Conservation (phyloP, 306 rosid species). For the Leucaena leucocephala region DNA sequence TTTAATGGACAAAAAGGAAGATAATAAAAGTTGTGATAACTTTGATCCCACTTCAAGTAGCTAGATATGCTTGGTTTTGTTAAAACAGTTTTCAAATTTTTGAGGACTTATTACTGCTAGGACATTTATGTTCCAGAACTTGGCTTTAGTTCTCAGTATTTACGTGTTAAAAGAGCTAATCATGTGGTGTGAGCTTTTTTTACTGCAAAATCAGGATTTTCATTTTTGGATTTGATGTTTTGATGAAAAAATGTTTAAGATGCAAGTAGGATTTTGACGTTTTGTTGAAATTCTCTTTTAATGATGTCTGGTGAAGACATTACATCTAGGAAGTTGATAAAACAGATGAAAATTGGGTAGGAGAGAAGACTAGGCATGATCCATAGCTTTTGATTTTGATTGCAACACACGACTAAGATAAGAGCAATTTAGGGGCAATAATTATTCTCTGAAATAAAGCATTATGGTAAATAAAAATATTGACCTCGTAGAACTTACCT, state of each 20-base stretch:
- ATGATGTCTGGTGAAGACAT: background rate
- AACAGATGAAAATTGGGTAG: background rate
- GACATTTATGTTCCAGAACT: background rate
- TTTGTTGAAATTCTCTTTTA: background rate
- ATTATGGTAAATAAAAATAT: no score
- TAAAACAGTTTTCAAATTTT: conserved; percentile 9
- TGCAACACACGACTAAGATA: background rate
- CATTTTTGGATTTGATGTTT: background rate
- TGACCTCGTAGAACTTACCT: background rate
- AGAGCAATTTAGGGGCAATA: background rate
- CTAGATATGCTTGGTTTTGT: conserved; percentile 16
- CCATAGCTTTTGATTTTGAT: background rate
- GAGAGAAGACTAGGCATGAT: background rate
- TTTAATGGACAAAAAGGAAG: background rate
- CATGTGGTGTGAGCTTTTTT: background rate
- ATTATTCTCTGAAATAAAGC: background rate
- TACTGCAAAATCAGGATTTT: background rate
- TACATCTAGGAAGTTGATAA: background rate
- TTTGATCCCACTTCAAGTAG: conserved; percentile 10
- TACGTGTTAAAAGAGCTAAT: background rate
- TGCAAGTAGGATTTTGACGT: background rate
- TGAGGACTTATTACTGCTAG: background rate
- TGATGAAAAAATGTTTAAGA: background rate
- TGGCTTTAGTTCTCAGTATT: conserved; percentile 15
- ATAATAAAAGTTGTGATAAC: conserved; percentile 8